Conservation (phyloP, 208 protist species). For the Balamuthia mandrillaris region DNA sequence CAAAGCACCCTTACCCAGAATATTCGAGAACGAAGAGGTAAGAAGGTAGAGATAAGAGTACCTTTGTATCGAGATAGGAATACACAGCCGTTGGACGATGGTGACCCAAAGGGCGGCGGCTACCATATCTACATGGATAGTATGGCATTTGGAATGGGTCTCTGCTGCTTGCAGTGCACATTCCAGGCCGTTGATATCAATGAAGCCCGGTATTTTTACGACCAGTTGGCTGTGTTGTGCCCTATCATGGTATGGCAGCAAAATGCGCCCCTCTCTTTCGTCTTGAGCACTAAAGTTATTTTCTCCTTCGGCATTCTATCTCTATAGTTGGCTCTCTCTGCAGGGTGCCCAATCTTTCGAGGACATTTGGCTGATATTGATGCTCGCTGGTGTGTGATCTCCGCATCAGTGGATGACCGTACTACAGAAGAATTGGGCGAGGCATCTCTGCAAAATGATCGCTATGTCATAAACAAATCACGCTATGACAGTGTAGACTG, state of each 20-base stretch:
- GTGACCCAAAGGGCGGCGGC: not conserved
- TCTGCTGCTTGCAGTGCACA: conserved; percentile 91
- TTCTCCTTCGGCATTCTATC: not conserved
- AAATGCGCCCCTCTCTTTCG: not conserved
- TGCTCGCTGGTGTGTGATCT: conserved; percentile 92
- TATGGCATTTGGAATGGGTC: conserved; percentile 99
- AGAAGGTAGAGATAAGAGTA: conserved; percentile 92
- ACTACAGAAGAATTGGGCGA: conserved; percentile 69
- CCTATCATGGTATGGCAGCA: conserved; percentile 81
- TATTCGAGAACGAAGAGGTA: conserved; percentile 88
- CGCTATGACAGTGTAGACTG: conserved; percentile 91
- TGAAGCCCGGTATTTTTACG: conserved; percentile 92
- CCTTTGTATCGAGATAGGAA: conserved; percentile 89
- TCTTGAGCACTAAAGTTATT: not conserved
- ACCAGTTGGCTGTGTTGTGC: conserved; percentile 91
- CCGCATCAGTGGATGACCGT: conserved; percentile 93
- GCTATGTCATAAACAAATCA: conserved; percentile 88
- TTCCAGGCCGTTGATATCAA: conserved; percentile 33
- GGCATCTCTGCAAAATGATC: too few relatives aligned
- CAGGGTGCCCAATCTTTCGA: conserved; percentile 91
- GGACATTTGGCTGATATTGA: conserved; percentile 92
- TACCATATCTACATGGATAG: conserved; percentile 96
- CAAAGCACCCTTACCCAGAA: conserved; percentile 87
- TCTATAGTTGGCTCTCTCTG: conserved; percentile 87
- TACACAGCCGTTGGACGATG: conserved; percentile 62